A percentile compares a stretch with the other conserved stretches of the same genome.
These are phyloP conservation scores for Penicillium crustosum DNA, from an alignment of 2,329 filamentous ascomycete species.

Conservation along the genomic window DNA sequence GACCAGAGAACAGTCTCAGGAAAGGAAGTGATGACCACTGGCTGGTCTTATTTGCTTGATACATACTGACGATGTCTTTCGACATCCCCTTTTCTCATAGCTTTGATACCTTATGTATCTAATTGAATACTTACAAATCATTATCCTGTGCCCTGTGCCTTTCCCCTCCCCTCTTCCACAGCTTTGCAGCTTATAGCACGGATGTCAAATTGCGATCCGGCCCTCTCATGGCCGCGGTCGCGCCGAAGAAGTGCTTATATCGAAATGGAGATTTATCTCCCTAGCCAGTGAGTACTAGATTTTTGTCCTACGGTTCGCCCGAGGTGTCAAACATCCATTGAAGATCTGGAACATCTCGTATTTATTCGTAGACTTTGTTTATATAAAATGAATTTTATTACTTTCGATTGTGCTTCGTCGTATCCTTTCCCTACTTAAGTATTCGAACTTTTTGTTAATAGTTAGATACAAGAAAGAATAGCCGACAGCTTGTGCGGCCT, in stretches of 20 bases:
- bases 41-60: neutral
- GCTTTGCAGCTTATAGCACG: conserved; percentile 62
- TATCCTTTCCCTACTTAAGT: neutral
- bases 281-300: conserved; percentile 47
- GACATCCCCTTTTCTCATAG: neutral
- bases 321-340: conserved; percentile 47
- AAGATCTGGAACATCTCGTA: conserved; percentile 42
- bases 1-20: conserved; percentile 7
- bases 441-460: too few relatives aligned
- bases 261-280: conserved; percentile 27
- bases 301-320: conserved; percentile 35
- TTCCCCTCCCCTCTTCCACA: conserved; percentile 18
- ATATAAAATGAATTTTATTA: neutral
- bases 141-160: neutral
- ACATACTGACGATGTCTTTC: neutral
- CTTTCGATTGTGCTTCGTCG: neutral
- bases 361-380: neutral
- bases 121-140: conserved; percentile 5
- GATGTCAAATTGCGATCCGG: conserved; percentile 99
- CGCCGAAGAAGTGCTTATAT: conserved; percentile 99
- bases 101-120: neutral
- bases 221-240: conserved; percentile 81
- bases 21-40: neutral
- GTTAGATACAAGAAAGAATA: too few relatives aligned
- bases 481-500: too few relatives aligned